Evolutionary conservation across 345 rosid genomes (phyloP).

Genomic region (Eucalyptus curtisii): DNA sequence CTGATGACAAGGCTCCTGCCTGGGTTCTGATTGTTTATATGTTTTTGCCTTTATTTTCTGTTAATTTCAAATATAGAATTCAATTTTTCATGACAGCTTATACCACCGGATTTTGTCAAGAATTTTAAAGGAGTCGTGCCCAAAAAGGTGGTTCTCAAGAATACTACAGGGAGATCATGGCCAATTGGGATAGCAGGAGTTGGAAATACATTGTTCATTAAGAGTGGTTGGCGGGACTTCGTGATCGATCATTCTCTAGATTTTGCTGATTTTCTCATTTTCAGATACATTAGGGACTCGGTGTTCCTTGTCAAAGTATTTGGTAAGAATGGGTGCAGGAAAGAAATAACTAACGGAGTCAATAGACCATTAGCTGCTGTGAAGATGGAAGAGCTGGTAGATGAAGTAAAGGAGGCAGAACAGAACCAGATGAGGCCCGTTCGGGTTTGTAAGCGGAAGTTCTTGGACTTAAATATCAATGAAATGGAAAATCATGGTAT

Average conservation of each 20-base stretch:
- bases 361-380: not conserved
- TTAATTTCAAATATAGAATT: not conserved
- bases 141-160: not conserved
- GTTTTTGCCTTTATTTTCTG: not conserved
- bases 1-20: not conserved
- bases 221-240: constrained; percentile 1
- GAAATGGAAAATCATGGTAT: not conserved
- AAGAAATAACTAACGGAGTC: not conserved
- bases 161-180: not conserved
- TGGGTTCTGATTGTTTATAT: not conserved
- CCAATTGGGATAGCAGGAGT: not conserved
- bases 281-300: not conserved
- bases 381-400: not conserved
- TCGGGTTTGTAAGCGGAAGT: not conserved
- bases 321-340: not conserved
- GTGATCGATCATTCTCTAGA: not conserved
- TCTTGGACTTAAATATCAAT: not conserved
- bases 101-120: not conserved
- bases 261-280: not conserved
- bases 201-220: not conserved
- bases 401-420: not conserved
- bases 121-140: not conserved
- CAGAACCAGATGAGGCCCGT: not conserved
- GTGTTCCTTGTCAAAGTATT: not conserved
- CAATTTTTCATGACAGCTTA: not conserved